A percentile compares a stretch with the other conserved stretches of the same genome.
Conservation (phyloP, 495 filamentous ascomycete genomes). For the Hypoxylon rickii region DNA sequence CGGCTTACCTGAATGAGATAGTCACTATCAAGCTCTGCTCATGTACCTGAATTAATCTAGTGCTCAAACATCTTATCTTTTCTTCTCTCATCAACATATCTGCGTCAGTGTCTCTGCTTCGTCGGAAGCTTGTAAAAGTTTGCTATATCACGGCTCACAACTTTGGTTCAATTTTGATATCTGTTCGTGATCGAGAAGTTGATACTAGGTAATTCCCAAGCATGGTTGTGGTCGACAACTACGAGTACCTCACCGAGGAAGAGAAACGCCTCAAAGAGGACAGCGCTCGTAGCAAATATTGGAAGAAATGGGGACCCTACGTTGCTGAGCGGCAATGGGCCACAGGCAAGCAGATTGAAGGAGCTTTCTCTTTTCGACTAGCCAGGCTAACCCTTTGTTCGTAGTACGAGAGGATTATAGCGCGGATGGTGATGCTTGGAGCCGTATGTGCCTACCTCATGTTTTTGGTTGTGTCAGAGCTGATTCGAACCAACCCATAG, state of each 20-base stretch:
- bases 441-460: slow-evolving; percentile 59
- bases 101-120: neutral
- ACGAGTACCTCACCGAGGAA: slow-evolving; percentile 83
- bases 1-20: slow-evolving; percentile 35
- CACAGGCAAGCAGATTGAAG: slow-evolving; percentile 60
- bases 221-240: slow-evolving; percentile 88
- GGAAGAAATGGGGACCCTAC: slow-evolving; percentile 94
- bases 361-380: slow-evolving; percentile 24
- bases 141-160: neutral
- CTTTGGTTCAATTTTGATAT: neutral
- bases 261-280: slow-evolving; percentile 89
- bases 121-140: too few relatives aligned
- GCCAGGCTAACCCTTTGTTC: slow-evolving; percentile 35
- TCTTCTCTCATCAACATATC: slow-evolving; percentile 3
- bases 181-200: neutral
- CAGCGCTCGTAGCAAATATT: slow-evolving; percentile 76
- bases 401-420: slow-evolving; percentile 92
- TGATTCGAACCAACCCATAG: slow-evolving; percentile 45
- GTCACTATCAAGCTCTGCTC: slow-evolving; percentile 18
- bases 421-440: slow-evolving; percentile 90
- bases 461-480: neutral
- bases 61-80: slow-evolving; percentile 8
- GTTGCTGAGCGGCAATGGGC: slow-evolving; percentile 85
- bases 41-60: slow-evolving; percentile 26
- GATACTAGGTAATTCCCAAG: slow-evolving; percentile 14